Evolutionary conservation across 2,329 filamentous ascomycete genomes (phyloP).

Genomic region (Cryoendolithus antarcticus): DNA sequence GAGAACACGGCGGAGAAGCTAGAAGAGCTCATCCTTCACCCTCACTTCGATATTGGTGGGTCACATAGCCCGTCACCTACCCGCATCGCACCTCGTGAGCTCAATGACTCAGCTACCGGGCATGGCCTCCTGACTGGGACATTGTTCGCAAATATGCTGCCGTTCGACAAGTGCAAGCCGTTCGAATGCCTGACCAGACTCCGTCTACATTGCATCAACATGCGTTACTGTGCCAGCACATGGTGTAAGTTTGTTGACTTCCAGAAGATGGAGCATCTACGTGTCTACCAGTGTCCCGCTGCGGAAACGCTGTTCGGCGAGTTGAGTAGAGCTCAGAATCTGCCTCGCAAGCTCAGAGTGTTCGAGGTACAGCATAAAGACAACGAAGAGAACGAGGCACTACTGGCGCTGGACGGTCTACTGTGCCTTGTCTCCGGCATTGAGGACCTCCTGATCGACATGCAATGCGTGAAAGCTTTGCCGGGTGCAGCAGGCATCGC

Average conservation of each 20-base stretch:
- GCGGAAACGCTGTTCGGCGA: conserved; percentile 36
- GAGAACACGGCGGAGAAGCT: conserved; percentile 28
- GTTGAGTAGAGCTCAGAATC: conserved; percentile 31
- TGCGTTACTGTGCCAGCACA: conserved; percentile 36
- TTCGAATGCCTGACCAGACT: conserved; percentile 31
- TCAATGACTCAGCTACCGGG: conserved; percentile 35
- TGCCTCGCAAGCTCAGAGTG: conserved; percentile 33
- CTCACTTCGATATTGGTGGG: conserved; percentile 31
- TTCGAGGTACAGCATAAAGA: conserved; percentile 37
- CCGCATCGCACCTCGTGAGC: conserved; percentile 23
- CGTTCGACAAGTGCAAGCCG: conserved; percentile 35
- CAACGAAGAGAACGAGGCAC: conserved; percentile 34
- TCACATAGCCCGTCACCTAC: conserved; percentile 16
- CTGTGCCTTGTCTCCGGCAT: conserved; percentile 35
- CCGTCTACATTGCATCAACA: conserved; percentile 32
- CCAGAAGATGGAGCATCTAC: conserved; percentile 28
- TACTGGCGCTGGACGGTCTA: conserved; percentile 36
- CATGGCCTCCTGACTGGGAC: conserved; percentile 35
- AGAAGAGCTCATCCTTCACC: conserved; percentile 36
- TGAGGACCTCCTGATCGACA: conserved; percentile 31
- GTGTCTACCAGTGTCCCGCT: conserved; percentile 33
- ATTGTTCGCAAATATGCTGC: conserved; percentile 35
- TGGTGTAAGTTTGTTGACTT: conserved; percentile 38
- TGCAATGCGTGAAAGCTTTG: conserved; percentile 28
- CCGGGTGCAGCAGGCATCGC: conserved; percentile 32